These are phyloP conservation scores for Sporisorium scitamineum DNA, from an alignment of 1,284 basidiomycete species.

Conservation along the genomic window DNA sequence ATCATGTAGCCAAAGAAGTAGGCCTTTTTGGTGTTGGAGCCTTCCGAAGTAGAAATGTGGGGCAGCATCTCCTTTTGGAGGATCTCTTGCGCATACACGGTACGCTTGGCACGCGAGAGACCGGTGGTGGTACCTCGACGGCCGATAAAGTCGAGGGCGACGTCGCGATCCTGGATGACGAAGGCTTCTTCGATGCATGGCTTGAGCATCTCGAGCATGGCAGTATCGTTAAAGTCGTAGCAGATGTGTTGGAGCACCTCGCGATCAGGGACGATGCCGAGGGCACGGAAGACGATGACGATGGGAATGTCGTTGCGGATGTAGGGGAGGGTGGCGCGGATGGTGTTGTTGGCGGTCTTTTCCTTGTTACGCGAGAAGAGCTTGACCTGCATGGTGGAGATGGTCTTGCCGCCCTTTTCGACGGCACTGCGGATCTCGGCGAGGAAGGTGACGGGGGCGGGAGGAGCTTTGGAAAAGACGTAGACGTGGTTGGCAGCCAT, in stretches of 20 bases:
- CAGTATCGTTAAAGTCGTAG: slow-evolving; percentile 94
- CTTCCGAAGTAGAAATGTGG: slow-evolving; percentile 94
- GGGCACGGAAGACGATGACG: slow-evolving; percentile 97
- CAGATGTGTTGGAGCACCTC: slow-evolving; percentile 99
- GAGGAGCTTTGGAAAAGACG: slow-evolving; percentile 97
- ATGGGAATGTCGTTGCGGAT: slow-evolving; percentile 98
- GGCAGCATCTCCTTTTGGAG: slow-evolving; percentile 99
- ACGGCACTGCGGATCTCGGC: slow-evolving; percentile 98
- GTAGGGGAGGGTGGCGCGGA: slow-evolving; percentile 97
- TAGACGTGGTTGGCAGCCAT: slow-evolving; percentile 99
- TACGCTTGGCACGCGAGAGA: slow-evolving; percentile 88
- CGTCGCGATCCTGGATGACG: slow-evolving; percentile 96
- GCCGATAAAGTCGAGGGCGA: slow-evolving; percentile 92
- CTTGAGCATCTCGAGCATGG: slow-evolving; percentile 98
- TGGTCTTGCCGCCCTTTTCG: slow-evolving; percentile 98
- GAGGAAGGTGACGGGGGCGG: slow-evolving; percentile 93
- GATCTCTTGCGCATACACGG: slow-evolving; percentile 97
- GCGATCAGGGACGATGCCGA: slow-evolving; percentile 96
- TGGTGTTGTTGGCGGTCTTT: slow-evolving; percentile 85
- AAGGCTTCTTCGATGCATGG: slow-evolving; percentile 99
- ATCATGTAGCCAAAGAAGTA: slow-evolving; percentile 99
- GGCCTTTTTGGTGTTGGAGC: slow-evolving; percentile 97
- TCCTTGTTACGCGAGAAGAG: slow-evolving; percentile 91
- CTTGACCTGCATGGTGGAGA: slow-evolving; percentile 97
- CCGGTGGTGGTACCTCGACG: slow-evolving; percentile 96